Conservation (phyloP, 192 early-diverging fungal genomes). For the Kappamyces sp. region DNA sequence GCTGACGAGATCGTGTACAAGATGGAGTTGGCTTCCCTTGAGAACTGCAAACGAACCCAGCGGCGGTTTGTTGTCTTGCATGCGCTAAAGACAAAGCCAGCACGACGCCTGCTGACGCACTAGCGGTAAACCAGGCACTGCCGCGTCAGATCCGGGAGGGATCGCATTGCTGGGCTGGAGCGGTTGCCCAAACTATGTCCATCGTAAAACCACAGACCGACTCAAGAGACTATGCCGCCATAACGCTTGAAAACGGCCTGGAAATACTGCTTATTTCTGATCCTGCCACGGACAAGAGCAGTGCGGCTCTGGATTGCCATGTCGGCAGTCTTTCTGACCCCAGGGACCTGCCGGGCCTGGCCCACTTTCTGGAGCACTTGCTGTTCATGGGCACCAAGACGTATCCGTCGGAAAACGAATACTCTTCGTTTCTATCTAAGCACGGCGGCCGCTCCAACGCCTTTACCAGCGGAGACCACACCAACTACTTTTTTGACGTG, state of each 20-base stretch:
- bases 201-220: constrained; percentile 28
- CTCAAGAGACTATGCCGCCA: constrained; percentile 55
- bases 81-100: too few relatives aligned
- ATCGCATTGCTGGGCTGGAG: background rate
- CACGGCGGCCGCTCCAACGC: constrained; percentile 80
- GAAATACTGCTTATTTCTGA: constrained; percentile 69
- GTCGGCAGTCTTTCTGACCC: constrained; percentile 76
- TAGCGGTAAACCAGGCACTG: background rate
- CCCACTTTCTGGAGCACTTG: constrained; percentile 68
- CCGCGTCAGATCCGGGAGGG: background rate
- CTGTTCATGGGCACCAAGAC: constrained; percentile 37
- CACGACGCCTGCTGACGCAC: constrained; percentile 8
- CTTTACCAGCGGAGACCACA: constrained; percentile 69
- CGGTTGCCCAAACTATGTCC: background rate
- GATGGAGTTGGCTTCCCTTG: constrained; percentile 6
- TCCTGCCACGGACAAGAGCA: constrained; percentile 66
- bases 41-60: constrained; percentile 1
- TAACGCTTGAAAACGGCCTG: constrained; percentile 57
- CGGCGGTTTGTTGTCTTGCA: too few relatives aligned
- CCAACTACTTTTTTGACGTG: constrained; percentile 88
- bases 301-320: constrained; percentile 74
- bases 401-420: constrained; percentile 81
- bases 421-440: constrained; percentile 62
- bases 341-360: constrained; percentile 69
- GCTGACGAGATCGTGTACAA: background rate